Percentiles rank a stretch among this genome's conserved stretches.
Conservation (phyloP, 2,329 filamentous ascomycete species). For the Sporothrix protearum region DNA sequence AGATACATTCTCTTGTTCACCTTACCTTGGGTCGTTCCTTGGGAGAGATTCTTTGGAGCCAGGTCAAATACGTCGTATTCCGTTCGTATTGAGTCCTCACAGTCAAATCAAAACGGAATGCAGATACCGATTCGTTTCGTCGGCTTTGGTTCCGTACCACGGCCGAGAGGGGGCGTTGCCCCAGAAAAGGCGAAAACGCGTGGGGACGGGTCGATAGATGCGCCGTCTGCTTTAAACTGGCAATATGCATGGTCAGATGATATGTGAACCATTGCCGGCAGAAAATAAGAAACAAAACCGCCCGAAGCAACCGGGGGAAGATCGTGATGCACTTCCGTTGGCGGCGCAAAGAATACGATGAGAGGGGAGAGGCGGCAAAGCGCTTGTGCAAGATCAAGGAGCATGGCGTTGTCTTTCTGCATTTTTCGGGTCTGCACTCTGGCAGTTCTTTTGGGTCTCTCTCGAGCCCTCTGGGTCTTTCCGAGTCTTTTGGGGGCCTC, state of each 20-base stretch:
- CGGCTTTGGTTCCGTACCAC: conserved; percentile 2
- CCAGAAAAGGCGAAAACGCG: not conserved
- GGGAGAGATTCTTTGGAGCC: not conserved
- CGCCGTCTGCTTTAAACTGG: not conserved
- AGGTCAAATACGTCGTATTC: not conserved
- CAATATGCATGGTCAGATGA: not conserved
- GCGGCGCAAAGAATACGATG: not conserved
- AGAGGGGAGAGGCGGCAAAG: not conserved
- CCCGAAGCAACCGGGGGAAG: not conserved
- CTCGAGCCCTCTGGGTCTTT: not conserved
- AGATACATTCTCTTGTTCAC: not conserved
- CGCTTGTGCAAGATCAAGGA: not conserved
- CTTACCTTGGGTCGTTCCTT: not conserved
- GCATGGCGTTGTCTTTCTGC: not conserved
- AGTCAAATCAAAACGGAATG: not conserved
- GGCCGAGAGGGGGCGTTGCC: not conserved
- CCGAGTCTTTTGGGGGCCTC: not conserved
- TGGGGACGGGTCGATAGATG: not conserved
- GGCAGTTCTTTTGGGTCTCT: not conserved
- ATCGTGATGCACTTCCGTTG: not conserved
- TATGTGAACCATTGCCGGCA: not conserved
- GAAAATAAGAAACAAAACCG: not conserved
- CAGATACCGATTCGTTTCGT: not conserved
- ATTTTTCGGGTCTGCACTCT: no score
- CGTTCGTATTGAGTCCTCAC: not conserved